Base-by-base conservation (phyloP, 441 rosid genomes). In the Isatis lusitanica region DNA sequence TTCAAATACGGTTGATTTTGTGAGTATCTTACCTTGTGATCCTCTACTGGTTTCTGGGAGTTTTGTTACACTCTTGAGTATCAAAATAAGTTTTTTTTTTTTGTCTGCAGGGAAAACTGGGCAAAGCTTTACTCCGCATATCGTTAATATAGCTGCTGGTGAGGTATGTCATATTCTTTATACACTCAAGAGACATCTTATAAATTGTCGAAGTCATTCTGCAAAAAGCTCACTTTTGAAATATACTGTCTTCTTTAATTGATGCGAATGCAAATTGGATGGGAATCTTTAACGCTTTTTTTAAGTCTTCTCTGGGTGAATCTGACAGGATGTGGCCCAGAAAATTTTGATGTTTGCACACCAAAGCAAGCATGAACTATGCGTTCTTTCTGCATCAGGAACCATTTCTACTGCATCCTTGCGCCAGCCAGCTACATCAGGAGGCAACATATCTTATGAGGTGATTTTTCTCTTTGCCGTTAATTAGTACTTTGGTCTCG, bases 321-420 rank as follows among this genome's bases (percentile, higher is more conserved):
- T 73, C 59, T 52, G 61, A 77, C 82, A 95, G 99, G 97, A 95
- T 76, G 95, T 93, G 52, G 78, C 76, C 31, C 93, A 89, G 85
- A 95, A 89, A 68, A 80, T 92, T 66, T 66, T 84, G 89, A 5
- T 77, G 70, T 91, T 92, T 74, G 72, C 87, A 81, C 88, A 86
- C 74, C 92, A 91, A 83, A 83, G 91, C 79, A 91, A 81, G 80
- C 91, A 90, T 51, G 98, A 93, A 71, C 80, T 91, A 58, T 95
- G 97, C 55, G 84, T 95, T 73, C 79, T 95, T 13, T 95, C 99
- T 75, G 98, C 97, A 57, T 89, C 93, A 63, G 98, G 99, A 70
- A 73, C 89, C 28, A 83, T 95, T 75, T 85, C 93, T 56, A 90
- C 77, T 73, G 97, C 82, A 71, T 86, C 96, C 60, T 88, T 95